These are phyloP conservation scores for Bryum argenteum DNA, from an alignment of 225 moss, liverwort and hornwort genomes.

Conservation along the genomic window DNA sequence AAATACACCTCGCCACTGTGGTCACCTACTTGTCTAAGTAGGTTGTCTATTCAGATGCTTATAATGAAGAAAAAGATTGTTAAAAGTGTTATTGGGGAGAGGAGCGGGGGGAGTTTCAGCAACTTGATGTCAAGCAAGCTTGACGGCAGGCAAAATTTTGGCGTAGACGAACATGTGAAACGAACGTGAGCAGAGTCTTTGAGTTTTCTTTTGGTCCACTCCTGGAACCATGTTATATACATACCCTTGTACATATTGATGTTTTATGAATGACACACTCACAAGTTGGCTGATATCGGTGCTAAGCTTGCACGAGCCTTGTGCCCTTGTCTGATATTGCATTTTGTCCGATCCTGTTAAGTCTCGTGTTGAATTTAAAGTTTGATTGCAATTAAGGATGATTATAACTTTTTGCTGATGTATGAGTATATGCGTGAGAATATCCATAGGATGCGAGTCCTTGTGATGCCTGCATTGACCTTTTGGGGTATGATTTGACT, in stretches of 20 bases:
- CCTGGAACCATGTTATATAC: background rate
- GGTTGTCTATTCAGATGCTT: no score
- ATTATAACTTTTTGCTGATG: background rate
- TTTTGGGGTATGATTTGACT: no score
- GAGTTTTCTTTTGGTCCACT: constrained; percentile 3
- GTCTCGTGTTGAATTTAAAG: background rate
- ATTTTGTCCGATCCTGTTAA: background rate
- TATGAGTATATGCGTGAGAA: background rate
- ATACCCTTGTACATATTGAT: constrained; percentile 6
- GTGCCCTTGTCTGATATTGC: background rate
- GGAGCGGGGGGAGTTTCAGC: constrained; percentile 6
- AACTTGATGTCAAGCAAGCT: constrained; percentile 24
- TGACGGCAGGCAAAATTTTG: constrained; percentile 32
- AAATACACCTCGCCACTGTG: constrained; percentile 47
- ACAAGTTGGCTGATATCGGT: constrained; percentile 18
- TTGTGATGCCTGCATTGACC: no score
- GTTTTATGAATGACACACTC: constrained; percentile 1
- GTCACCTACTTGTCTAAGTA: constrained; percentile 54
- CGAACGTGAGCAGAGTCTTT: constrained; percentile 15
- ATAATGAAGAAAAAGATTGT: no score
- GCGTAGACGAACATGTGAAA: constrained; percentile 29
- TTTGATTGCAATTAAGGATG: background rate
- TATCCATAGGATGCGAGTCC: background rate
- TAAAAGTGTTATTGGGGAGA: no score
- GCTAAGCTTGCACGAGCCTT: constrained; percentile 1